A percentile compares a stretch with the other conserved stretches of the same genome.
Conservation (phyloP, 2,329 filamentous ascomycete genomes). For the Pyricularia sp. region DNA sequence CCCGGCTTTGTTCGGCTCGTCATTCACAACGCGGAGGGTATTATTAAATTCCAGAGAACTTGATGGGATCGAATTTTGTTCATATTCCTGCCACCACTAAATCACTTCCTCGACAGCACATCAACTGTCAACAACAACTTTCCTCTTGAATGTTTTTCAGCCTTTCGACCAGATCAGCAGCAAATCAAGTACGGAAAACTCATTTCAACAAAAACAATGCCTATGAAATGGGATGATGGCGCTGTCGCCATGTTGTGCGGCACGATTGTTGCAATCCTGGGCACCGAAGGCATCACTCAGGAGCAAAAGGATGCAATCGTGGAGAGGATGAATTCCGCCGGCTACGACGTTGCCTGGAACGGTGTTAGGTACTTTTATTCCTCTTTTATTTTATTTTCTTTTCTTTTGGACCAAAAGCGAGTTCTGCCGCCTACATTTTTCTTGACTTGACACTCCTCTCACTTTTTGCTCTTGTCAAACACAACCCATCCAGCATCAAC, state of each 20-base stretch:
- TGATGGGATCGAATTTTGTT: too few relatives aligned
- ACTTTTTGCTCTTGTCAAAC: too few relatives aligned
- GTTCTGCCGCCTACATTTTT: too few relatives aligned
- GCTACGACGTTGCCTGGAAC: slow-evolving; percentile 23
- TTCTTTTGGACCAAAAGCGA: background rate
- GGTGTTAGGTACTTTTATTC: slow-evolving; percentile 23
- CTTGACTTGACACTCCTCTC: background rate
- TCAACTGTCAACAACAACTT: background rate
- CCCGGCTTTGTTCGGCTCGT: too few relatives aligned
- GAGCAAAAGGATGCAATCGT: slow-evolving; percentile 17
- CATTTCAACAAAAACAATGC: too few relatives aligned
- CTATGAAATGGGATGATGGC: slow-evolving; percentile 18
- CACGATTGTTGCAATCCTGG: slow-evolving; percentile 13
- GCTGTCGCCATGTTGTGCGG: slow-evolving; percentile 18
- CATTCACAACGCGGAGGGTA: too few relatives aligned
- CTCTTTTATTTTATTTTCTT: background rate
- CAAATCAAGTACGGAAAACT: too few relatives aligned
- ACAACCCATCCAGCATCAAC: slow-evolving; percentile 9
- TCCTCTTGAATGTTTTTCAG: background rate
- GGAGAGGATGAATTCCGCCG: slow-evolving; percentile 12
- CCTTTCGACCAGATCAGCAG: background rate
- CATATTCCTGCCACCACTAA: too few relatives aligned
- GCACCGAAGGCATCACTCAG: slow-evolving; percentile 9
- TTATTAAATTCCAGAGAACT: too few relatives aligned
- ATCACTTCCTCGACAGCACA: background rate